A percentile compares a stretch with the other conserved stretches of the same genome.
Conservation (phyloP, 2,329 filamentous ascomycete species). For the Macrophomina phaseolina region DNA sequence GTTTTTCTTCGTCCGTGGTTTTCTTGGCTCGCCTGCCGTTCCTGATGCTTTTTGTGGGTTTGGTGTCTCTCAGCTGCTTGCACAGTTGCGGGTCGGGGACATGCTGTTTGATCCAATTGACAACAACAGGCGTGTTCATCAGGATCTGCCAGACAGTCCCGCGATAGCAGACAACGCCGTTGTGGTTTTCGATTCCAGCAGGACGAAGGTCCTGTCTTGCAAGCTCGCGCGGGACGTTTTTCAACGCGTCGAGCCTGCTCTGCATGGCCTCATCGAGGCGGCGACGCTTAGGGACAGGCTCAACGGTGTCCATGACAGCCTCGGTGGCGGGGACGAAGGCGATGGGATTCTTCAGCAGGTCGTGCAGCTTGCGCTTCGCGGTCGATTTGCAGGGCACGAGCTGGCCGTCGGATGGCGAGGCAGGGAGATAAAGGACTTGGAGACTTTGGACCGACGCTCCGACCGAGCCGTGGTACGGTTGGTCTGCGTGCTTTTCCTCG, state of each 20-base stretch:
- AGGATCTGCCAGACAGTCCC: slow-evolving; percentile 30
- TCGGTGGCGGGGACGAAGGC: slow-evolving; percentile 8
- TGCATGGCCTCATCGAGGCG: not conserved
- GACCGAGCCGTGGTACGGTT: not conserved
- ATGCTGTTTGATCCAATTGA: slow-evolving; percentile 28
- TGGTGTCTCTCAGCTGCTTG: too few species aligned
- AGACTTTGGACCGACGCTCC: slow-evolving; percentile 2
- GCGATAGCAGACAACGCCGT: slow-evolving; percentile 32
- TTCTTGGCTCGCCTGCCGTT: too few species aligned
- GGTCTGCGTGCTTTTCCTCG: not conserved
- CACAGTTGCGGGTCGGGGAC: not conserved
- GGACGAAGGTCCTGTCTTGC: slow-evolving; percentile 6
- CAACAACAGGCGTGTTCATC: slow-evolving; percentile 30
- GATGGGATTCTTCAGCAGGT: not conserved
- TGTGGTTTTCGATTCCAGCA: slow-evolving; percentile 30
- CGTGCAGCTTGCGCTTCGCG: slow-evolving; percentile 13
- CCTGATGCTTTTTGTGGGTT: too few species aligned
- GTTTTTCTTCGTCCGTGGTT: not conserved
- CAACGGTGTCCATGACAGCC: slow-evolving; percentile 3
- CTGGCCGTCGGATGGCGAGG: not conserved
- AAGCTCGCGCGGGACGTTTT: not conserved
- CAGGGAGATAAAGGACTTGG: not conserved
- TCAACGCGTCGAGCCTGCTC: too few species aligned
- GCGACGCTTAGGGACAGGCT: slow-evolving; percentile 2
- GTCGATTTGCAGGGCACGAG: not conserved